Evolutionary conservation across 768 basidiomycete genomes (phyloP), one percentile per base, ranked within the genome.

Genomic region (Guyanaporus albipodus): DNA sequence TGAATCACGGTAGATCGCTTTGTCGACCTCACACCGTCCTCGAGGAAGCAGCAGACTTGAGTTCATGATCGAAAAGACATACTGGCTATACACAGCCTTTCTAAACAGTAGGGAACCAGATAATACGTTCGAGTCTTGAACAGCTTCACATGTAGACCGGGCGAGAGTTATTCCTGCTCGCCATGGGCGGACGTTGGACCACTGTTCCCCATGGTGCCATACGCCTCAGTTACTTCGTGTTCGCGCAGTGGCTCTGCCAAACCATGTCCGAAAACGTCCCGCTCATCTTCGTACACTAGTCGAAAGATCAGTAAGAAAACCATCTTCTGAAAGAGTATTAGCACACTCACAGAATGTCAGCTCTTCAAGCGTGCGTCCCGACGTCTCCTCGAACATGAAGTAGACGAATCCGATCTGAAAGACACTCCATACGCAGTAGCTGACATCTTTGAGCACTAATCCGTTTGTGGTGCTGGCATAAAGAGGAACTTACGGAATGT

Each of bases 221-320:
- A 32, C 2, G 32, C 39, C 24, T 29, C 39, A n/a, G 12, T 22
- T 22, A 27, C 40, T 26, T 15, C n/a, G 8, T 23, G 21, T 19
- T 33, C 36, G 10, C 12, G 24, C 15, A 38, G 19, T 27, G 15
- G 23, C 26, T 38, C 29, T 5, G 36, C 24, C 36, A 6, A 40
- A 23, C 7, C 12, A 17, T 22, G 2, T 8, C 19, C 6, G 27
- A 22, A 9, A 28, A 3, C 27, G 1, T 41, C 36, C 21, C 2
- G 42, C 12, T 50, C 48, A 17, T 2, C 48, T 15, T 50, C 51
- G 6, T 37, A 52, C 22, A 52, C 48, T 52, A 10, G n/a, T 24
- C 4, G 11, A 33, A 6, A 8, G 19, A 21, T 21, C 5, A 8
- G 6, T 40, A 11, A 28, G 27, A 18, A 48, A 23, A 29, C 0